A percentile compares a stretch with the other conserved stretches of the same genome.
Conservation (phyloP, 768 basidiomycete genomes). For the Suillus paluster region DNA sequence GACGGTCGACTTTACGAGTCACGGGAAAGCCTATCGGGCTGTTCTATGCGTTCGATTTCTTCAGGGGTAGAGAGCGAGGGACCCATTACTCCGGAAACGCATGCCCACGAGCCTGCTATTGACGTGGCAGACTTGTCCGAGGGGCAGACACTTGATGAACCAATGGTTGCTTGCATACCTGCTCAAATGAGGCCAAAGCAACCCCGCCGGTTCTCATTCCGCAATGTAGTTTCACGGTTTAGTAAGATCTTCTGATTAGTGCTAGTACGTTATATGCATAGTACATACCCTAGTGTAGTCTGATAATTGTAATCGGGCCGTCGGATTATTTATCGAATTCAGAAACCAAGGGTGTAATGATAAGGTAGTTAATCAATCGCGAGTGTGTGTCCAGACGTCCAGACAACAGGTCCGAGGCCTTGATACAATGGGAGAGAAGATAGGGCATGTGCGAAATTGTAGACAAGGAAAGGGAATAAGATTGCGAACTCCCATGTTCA, state of each 20-base stretch:
- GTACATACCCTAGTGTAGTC: not conserved
- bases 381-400: not conserved
- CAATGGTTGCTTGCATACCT: not conserved
- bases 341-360: not conserved
- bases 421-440: constrained; percentile 4
- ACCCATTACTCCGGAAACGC: constrained; percentile 53
- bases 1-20: constrained; percentile 4
- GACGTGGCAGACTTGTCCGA: constrained; percentile 49
- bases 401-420: no score
- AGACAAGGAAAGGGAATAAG: constrained; percentile 9
- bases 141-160: constrained; percentile 29
- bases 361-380: not conserved
- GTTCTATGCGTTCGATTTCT: constrained; percentile 5
- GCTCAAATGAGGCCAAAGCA: not conserved
- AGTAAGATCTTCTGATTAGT: not conserved
- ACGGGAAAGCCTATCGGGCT: not conserved
- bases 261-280: not conserved
- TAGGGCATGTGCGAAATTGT: constrained; percentile 13
- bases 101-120: constrained; percentile 44
- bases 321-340: not conserved
- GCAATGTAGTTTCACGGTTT: constrained; percentile 5
- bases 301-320: not conserved
- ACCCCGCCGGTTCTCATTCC: not conserved
- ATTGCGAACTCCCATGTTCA: constrained; percentile 23
- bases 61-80: constrained; percentile 40